These are phyloP conservation scores for Tremella fuciformis DNA, from an alignment of 768 basidiomycete species.

Conservation along the genomic window DNA sequence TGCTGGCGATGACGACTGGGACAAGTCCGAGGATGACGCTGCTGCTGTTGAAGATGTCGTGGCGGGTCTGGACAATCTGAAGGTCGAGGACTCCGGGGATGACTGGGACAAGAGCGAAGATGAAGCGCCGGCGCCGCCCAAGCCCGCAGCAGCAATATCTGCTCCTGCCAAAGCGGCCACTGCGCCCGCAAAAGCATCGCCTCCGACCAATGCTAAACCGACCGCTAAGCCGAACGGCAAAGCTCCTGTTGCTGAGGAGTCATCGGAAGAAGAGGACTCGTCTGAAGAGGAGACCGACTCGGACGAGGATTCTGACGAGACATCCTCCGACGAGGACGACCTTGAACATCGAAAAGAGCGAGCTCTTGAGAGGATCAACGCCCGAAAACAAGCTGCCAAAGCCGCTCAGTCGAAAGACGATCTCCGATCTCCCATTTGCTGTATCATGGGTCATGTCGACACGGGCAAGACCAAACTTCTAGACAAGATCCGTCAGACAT, in stretches of 20 bases:
- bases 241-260: conserved; percentile 54
- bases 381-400: conserved; percentile 78
- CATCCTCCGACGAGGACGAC: conserved; percentile 63
- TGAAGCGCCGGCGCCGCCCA: conserved; percentile 35
- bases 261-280: conserved; percentile 42
- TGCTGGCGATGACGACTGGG: conserved; percentile 57
- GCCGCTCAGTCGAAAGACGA: conserved; percentile 84
- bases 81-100: conserved; percentile 50
- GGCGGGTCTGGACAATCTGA: conserved; percentile 45
- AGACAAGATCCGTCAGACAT: conserved; percentile 99
- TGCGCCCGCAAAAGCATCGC: conserved; percentile 19
- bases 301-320: conserved; percentile 47
- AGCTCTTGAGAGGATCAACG: conserved; percentile 72
- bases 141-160: conserved; percentile 23
- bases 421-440: conserved; percentile 93
- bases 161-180: conserved; percentile 24
- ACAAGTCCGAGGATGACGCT: conserved; percentile 49
- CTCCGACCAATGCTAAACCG: conserved; percentile 44
- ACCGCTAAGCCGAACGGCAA: conserved; percentile 45
- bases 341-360: conserved; percentile 67
- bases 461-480: conserved; percentile 97
- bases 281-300: conserved; percentile 48
- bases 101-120: conserved; percentile 52
- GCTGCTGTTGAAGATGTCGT: conserved; percentile 49
- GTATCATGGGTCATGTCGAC: conserved; percentile 98